Evolutionary conservation across 2,329 filamentous ascomycete species (phyloP), one percentile per base, ranked within the genome.

Genomic region (Pestalotiopsis sp.): DNA sequence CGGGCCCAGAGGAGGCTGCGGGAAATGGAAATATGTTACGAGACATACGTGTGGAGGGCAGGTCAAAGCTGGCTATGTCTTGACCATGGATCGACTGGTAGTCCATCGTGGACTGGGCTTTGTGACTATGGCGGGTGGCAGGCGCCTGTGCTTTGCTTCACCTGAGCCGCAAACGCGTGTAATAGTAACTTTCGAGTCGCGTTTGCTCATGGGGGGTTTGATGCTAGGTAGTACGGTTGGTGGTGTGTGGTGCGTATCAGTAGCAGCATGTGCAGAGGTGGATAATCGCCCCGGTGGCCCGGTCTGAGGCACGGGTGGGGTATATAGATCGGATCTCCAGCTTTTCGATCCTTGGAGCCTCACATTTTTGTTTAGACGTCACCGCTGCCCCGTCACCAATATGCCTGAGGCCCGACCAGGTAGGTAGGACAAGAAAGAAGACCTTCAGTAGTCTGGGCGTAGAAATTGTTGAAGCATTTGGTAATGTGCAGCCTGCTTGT

Each of bases 61-160:
- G 79, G 72, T 87, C 86, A 78, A 91, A 91, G 76, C 87, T 91
- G 67, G 88, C 86, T 70, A 87, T 81, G 72, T 91, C 89, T 73
- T 85, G 83, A 72, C 87, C 87, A 76, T 91, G 88, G 69, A 89
- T 83, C 61, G 84, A 80, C 77, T 88, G 84, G 76, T 89, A 88
- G 75, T 89, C 86, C 87, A 89, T 90, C 58, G 23, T 65, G 60
- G 41, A 67, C 31, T 36, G 12, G 14, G 45, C 23, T 23, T 58
- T 14, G 20, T 20, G 56, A 9, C 45, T 52, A n/a, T 52, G 17
- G 17, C 6, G 17, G 45, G 45, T 11, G 45, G n/a, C 20, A 20
- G 20, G 45, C 17, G 45, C 45, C 45, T 20, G 45, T 52, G 45
- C 45, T n/a, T 17, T 20, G 45, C 45, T 52, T 52, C 45, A 52